Evolutionary conservation across 768 basidiomycete genomes (phyloP), one percentile per base, ranked within the genome.

Genomic region (Termitomyces sp.): DNA sequence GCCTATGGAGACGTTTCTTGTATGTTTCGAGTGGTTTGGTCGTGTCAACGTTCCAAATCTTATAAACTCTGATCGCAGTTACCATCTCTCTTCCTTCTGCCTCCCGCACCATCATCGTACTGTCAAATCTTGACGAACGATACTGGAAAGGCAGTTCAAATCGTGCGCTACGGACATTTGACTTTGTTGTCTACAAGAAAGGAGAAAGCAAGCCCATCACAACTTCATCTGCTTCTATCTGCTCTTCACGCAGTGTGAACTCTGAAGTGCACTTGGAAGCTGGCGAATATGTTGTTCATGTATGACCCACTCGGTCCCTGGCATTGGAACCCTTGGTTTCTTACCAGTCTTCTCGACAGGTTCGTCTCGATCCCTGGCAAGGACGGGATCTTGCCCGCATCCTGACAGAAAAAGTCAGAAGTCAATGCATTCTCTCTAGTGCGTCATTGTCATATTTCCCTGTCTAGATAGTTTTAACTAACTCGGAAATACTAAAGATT

Each of bases 1-100:
- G 63, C 67, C 22, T 78, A 66, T 54, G 78, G 78, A 12, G 78
- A 79, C 50, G 72, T 78, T 20, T 78, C 77, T 15, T 77, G 75
- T 76, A 59, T 39, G 64, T 37, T 55, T 15, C 16, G 18, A 20
- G 27, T 13, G 34, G 46, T 16, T 13, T 24, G 16, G 22, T 44
- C 7, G 18, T 27, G 9, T 39, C 22, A 47, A 6, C 2, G 34
- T 34, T 15, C 27, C 11, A 30, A 37, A 12, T 54, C 20, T 36
- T 36, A 53, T 30, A 36, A 30, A 34, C 7, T 3, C 18, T 18
- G n/a, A 48, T 11, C 42, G 6, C 48, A 78, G 76, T 74, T 63
- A 76, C 74, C 0, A 68, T 76, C 42, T 66, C 65, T n/a, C 55
- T 77, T 6, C 66, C 68, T 3, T 58, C 62, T 22, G 52, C 63